Base-by-base conservation (phyloP, 805 yeast genomes). In the Diddensiella caesifluorescens region DNA sequence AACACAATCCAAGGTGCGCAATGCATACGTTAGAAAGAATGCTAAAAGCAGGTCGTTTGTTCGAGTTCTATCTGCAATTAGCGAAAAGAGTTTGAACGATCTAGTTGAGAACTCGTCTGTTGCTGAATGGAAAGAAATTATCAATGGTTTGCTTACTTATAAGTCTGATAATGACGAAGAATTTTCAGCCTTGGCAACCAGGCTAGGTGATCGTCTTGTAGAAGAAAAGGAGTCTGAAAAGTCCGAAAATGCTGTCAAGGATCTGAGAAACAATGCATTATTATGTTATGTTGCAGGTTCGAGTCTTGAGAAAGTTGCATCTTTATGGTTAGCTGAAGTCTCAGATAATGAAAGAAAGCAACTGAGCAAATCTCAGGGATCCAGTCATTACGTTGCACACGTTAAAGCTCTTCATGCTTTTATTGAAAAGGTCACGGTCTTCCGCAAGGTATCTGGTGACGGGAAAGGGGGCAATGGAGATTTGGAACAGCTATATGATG, bases 301-400 rank as follows among this genome's bases (percentile, higher is more conserved):
- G 33, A 80, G 92, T 3, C 69, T 88, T 39, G 94, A 83, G 48
- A 83, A 80, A 56, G 80, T 87, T 35, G 76, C 95, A 3, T 61
- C 68, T 9, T 75, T 92, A 49, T 92, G 99, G 99, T 72, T 85
- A 39, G 68, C 76, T 21, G 98, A 92, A 62, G 67, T 83, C 55
- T 64, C 71, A 36, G 56, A 67, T 1, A 56, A 66, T 22, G 80
- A 77, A 49, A 62, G 65, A 6, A 61, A 68, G 31, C 60, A 74
- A 30, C 49, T 67, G 28, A 54, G 57, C 30, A 45, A 61, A n/a
- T 42, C 47, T 7, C 48, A 48, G 13, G 34, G 48, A 19, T 59
- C 59, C 7, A 75, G 95, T 2, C 78, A 86, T 1, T 81, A 83
- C 42, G 92, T 83, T 50, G 95, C 95, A 18, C 87, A 87, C 55